Evolutionary conservation across 2,329 filamentous ascomycete genomes (phyloP).

Genomic region (Monosporascus sp.): DNA sequence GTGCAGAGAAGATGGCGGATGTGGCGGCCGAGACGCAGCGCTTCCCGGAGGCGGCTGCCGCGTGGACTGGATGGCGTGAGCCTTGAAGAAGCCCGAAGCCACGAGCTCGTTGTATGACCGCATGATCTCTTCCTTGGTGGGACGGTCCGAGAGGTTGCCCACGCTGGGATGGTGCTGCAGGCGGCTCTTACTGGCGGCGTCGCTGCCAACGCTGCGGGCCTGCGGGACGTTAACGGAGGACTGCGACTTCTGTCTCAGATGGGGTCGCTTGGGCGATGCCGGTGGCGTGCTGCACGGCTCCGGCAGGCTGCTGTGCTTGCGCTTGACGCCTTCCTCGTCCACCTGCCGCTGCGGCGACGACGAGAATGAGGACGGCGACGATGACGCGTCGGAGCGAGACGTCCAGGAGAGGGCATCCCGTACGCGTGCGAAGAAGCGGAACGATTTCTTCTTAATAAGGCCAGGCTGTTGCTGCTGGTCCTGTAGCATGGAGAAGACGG

Average conservation of each 20-base stretch:
- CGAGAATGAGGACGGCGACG: background rate
- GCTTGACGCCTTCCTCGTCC: constrained; percentile 1
- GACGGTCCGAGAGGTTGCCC: constrained; percentile 20
- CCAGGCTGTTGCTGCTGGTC: constrained; percentile 1
- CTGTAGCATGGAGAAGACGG: constrained; percentile 9
- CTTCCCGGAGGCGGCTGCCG: constrained; percentile 35
- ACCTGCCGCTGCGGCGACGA: constrained; percentile 12
- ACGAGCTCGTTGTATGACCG: constrained; percentile 53
- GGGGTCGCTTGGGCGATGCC: background rate
- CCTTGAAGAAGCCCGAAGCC: constrained; percentile 52
- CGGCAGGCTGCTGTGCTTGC: constrained; percentile 27
- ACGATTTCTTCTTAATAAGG: constrained; percentile 23
- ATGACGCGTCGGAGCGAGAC: constrained; percentile 1
- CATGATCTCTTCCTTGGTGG: constrained; percentile 45
- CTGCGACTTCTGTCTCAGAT: constrained; percentile 5
- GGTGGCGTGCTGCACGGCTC: constrained; percentile 9
- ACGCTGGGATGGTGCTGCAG: background rate
- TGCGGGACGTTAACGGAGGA: background rate
- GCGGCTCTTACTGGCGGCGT: background rate
- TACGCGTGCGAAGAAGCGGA: constrained; percentile 25
- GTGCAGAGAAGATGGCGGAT: background rate
- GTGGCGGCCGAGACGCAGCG: constrained; percentile 4
- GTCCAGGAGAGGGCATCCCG: constrained; percentile 21
- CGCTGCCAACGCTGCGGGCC: background rate
- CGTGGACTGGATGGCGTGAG: constrained; percentile 53